phyloP scores from a whole-genome alignment of 306 rosid genomes.

The Casuarina cunninghamiana region DNA sequence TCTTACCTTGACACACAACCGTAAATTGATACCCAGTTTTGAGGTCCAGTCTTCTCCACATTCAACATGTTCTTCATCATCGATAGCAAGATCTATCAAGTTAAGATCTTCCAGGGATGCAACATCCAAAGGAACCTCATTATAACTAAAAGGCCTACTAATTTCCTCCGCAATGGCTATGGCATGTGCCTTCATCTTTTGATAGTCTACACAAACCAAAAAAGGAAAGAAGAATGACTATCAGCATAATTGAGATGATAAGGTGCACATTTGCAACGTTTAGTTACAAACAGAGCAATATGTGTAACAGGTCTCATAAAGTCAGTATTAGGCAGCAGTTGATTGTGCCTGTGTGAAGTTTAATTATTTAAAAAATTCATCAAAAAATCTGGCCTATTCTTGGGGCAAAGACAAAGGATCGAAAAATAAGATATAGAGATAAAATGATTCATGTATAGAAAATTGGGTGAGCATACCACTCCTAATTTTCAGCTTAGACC shows the following conservation, averaged over 20 bases:
- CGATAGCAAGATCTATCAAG: conserved; percentile 86
- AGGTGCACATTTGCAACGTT: neutral
- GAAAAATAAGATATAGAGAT: neutral
- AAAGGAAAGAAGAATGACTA: conserved; percentile 17
- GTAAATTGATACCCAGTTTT: conserved; percentile 77
- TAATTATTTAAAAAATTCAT: neutral
- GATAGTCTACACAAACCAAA: conserved; percentile 65
- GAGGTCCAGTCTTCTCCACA: conserved; percentile 93
- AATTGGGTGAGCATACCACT: conserved; percentile 7
- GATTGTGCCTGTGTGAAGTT: neutral
- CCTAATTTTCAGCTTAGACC: neutral
- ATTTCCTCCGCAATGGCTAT: conserved; percentile 82
- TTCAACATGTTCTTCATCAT: conserved; percentile 57
- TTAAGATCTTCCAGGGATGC: conserved; percentile 81
- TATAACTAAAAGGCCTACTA: conserved; percentile 61
- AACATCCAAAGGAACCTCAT: conserved; percentile 65
- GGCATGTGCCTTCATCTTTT: conserved; percentile 91
- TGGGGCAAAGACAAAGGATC: neutral
- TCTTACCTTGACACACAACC: conserved; percentile 68
- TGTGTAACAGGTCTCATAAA: neutral
- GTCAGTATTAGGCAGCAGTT: neutral
- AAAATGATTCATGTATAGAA: conserved; percentile 14
- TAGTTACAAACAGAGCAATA: neutral
- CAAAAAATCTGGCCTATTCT: neutral
- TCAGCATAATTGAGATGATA: conserved; percentile 14